Conservation (phyloP, 129 eudicot species). For the Glebionis coronaria region DNA sequence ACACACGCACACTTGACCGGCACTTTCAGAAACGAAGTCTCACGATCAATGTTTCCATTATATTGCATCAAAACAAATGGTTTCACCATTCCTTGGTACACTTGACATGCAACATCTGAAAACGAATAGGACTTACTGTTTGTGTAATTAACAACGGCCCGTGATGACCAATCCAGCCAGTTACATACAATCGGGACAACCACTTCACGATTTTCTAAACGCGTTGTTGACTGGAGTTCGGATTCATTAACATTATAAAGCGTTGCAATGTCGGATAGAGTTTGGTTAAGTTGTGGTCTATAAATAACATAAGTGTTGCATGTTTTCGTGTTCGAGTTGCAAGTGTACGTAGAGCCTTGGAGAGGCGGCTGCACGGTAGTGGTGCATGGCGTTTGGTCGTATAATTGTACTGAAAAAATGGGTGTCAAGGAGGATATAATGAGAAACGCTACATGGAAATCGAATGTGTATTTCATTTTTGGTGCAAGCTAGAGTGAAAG, state of each 20-base stretch:
- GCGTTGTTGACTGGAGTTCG: conserved; percentile 22
- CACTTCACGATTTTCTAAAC: conserved; percentile 23
- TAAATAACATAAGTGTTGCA: conserved; percentile 47
- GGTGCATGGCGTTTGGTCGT: conserved; percentile 39
- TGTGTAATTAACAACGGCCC: conserved; percentile 22
- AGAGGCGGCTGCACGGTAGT: conserved; percentile 25
- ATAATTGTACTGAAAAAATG: conserved; percentile 26
- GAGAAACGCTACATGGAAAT: conserved; percentile 16
- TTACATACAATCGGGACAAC: conserved; percentile 37
- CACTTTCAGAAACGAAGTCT: conserved; percentile 29
- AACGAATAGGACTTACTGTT: conserved; percentile 19
- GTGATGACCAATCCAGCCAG: conserved; percentile 38
- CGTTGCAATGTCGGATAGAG: conserved; percentile 34
- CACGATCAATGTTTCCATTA: conserved; percentile 16
- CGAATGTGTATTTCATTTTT: conserved; percentile 23
- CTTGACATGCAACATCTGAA: conserved; percentile 33
- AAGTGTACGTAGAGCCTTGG: conserved; percentile 34
- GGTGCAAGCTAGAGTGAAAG: background rate
- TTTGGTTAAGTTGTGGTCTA: conserved; percentile 36
- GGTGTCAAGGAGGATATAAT: conserved; percentile 14
- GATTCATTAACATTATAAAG: conserved; percentile 35
- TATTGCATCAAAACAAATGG: conserved; percentile 30
- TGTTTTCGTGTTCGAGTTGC: conserved; percentile 29
- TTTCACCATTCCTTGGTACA: conserved; percentile 45
- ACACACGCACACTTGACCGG: conserved; percentile 55